A percentile compares a stretch with the other conserved stretches of the same genome.
phyloP scores from a whole-genome alignment of 768 basidiomycete genomes.

The Solioccasus polychromus region DNA sequence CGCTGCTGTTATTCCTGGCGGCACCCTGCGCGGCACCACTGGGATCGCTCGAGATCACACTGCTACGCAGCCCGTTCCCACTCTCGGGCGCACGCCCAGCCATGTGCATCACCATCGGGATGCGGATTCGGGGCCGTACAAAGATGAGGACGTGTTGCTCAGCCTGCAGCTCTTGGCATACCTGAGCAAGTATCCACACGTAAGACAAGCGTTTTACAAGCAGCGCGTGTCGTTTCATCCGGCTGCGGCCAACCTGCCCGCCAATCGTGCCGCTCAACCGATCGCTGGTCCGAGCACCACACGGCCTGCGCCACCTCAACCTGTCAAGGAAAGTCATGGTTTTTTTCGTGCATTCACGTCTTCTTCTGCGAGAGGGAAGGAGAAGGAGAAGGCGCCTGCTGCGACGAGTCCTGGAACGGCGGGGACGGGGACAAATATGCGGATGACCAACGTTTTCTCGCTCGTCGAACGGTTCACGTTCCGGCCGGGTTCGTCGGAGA shows the following conservation, averaged over 20 bases:
- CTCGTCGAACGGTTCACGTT: constrained; percentile 97
- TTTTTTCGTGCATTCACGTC: constrained; percentile 48
- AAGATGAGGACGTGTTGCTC: constrained; percentile 92
- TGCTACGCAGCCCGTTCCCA: constrained; percentile 9
- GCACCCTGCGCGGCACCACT: constrained; percentile 7
- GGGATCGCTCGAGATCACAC: constrained; percentile 18
- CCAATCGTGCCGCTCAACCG: constrained; percentile 25
- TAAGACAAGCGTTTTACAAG: constrained; percentile 93
- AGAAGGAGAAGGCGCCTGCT: constrained; percentile 38
- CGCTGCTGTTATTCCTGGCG: constrained; percentile 9
- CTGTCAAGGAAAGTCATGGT: constrained; percentile 34
- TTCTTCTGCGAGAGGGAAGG: constrained; percentile 46
- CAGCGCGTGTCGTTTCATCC: constrained; percentile 80
- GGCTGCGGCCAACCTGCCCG: constrained; percentile 48
- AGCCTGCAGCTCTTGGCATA: constrained; percentile 93
- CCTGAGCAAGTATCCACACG: constrained; percentile 96
- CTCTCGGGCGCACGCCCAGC: constrained; percentile 20
- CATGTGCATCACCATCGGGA: constrained; percentile 42
- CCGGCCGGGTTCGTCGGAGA: constrained; percentile 81
- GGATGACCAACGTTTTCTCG: constrained; percentile 91
- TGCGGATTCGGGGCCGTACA: constrained; percentile 62
- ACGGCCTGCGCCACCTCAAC: constrained; percentile 14
- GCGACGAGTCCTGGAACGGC: constrained; percentile 20
- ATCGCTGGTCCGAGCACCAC: constrained; percentile 26
- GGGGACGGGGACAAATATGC: constrained; percentile 12